Percentiles rank a stretch among this genome's conserved stretches.
Evolutionary conservation across 371 early-diverging fungal species (phyloP).

Genomic region (Mucor circinelloides): DNA sequence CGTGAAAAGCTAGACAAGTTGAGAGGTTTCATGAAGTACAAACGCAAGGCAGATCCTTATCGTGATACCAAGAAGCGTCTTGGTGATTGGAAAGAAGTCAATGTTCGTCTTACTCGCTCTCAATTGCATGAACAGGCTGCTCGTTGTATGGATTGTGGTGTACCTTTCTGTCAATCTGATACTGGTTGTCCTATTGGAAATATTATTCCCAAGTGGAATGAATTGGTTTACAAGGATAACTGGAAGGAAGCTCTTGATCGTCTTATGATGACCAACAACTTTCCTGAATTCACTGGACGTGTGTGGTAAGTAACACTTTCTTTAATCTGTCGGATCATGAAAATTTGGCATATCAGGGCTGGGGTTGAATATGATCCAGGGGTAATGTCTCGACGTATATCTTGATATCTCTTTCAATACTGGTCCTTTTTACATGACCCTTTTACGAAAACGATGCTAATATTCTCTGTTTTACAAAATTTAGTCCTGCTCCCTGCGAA

Average conservation of each 20-base stretch:
- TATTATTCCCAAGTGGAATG: conserved; percentile 98
- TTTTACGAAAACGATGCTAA: neutral
- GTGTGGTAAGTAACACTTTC: conserved; percentile 27
- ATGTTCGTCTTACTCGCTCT: conserved; percentile 73
- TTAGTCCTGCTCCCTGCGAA: conserved; percentile 92
- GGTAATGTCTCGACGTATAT: neutral
- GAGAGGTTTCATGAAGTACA: conserved; percentile 92
- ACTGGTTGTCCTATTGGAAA: conserved; percentile 97
- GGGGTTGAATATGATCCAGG: neutral
- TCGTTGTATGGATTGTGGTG: conserved; percentile 98
- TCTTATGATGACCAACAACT: conserved; percentile 95
- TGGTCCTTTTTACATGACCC: neutral
- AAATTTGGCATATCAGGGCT: neutral
- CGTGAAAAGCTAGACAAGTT: conserved; percentile 75
- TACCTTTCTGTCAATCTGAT: conserved; percentile 97
- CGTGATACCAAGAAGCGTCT: conserved; percentile 80
- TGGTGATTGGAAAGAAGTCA: conserved; percentile 94
- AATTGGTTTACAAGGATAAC: conserved; percentile 89
- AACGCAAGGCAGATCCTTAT: conserved; percentile 84
- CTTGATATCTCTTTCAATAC: neutral
- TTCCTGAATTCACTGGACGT: conserved; percentile 87
- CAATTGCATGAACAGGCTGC: conserved; percentile 92
- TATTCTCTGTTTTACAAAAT: neutral
- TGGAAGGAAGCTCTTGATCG: conserved; percentile 95
- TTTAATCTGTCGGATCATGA: neutral